Evolutionary conservation across 257 asterid species (phyloP), one percentile per base, ranked within the genome.

Genomic region (Avicennia marina): DNA sequence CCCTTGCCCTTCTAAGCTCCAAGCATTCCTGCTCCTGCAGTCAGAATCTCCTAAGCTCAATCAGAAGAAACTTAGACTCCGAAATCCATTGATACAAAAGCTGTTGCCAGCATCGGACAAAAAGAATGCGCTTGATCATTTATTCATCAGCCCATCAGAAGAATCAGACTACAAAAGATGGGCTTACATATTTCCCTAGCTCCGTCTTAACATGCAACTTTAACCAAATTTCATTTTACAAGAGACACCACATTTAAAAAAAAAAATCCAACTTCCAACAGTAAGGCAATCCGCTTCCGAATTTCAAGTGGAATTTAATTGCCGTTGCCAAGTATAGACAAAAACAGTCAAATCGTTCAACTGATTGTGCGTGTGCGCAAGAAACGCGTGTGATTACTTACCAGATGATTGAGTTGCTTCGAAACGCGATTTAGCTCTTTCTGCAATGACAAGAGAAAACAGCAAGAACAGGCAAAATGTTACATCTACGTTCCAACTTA

Each of bases 1-100:
- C 81, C 48, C 75, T 74, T 69, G 71, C 83, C 70, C 63, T 79
- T 63, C 81, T 78, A 46, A 81, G 81, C 32, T 73, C 72, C 48
- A 44, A 62, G 64, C 90, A 74, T 62, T 89, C 94, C 70, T 74
- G 69, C 81, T 86, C 94, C 95, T 84, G 81, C 71, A 78, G 60
- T 39, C 70, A 69, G 39, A 60, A 58, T n/a, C n/a, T 53, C 59
- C 27, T 39, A 40, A 44, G 19, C 43, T 56, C 60, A 46, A 44
- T 27, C 53, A 46, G 25, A 13, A 31, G 5, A 27, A 19, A 27
- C 15, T 26, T 25, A 16, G 17, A 40, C 50, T 48, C 36, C 21
- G 15, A 11, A 19, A 43, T 33, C 50, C 33, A 56, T 44, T 29
- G 59, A 11, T 20, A 31, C 31, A 22, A 19, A 41, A 36, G 36